Evolutionary conservation across 371 early-diverging fungal genomes (phyloP).

Genomic region (Saksenaea oblongispora): DNA sequence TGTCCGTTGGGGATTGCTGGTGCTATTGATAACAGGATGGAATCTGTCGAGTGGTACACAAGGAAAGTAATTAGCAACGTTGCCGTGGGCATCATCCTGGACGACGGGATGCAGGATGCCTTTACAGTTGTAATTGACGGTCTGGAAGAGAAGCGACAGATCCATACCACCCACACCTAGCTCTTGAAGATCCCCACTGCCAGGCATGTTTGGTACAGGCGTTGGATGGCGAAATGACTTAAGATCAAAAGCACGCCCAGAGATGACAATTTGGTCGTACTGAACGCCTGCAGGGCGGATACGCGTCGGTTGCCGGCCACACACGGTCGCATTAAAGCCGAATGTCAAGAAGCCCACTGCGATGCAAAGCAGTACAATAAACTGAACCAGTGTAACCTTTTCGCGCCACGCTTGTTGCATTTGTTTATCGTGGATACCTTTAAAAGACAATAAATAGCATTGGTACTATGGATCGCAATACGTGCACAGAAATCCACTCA

Average conservation of each 20-base stretch:
- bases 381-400: constrained; percentile 79
- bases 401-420: constrained; percentile 94
- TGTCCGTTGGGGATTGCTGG: constrained; percentile 55
- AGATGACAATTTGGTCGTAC: constrained; percentile 49
- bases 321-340: constrained; percentile 62
- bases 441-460: no score
- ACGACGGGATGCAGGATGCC: constrained; percentile 54
- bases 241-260: constrained; percentile 58
- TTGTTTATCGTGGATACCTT: constrained; percentile 53
- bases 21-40: constrained; percentile 42
- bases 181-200: constrained; percentile 58
- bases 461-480: no score
- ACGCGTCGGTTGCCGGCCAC: constrained; percentile 56
- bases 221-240: constrained; percentile 44
- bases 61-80: constrained; percentile 73
- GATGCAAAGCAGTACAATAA: constrained; percentile 66
- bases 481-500: no score
- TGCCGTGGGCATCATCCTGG: constrained; percentile 46
- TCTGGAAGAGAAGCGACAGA: constrained; percentile 78
- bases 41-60: constrained; percentile 60
- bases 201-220: constrained; percentile 38
- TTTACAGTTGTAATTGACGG: constrained; percentile 71
- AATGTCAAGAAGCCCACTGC: constrained; percentile 70
- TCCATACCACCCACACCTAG: constrained; percentile 74
- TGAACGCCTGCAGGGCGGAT: constrained; percentile 54